These are phyloP conservation scores for Arthroderma sp. DNA, from an alignment of 2,329 filamentous ascomycete species.

Conservation along the genomic window DNA sequence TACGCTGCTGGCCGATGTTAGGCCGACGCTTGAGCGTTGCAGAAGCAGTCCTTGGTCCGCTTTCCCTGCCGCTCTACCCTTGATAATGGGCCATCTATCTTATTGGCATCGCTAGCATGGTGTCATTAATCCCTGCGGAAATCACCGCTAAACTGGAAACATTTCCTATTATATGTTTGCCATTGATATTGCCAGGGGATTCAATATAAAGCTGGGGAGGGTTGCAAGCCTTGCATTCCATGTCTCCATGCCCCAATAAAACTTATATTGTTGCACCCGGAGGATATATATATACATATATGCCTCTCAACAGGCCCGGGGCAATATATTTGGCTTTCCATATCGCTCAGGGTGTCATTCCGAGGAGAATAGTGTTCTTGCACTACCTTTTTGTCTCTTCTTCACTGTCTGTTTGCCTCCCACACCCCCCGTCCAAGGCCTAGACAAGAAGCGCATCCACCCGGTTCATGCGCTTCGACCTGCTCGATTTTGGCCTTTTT, in stretches of 20 bases:
- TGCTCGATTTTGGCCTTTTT: neutral
- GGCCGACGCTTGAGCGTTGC: neutral
- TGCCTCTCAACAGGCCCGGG: neutral
- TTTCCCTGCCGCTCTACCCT: neutral
- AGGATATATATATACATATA: neutral
- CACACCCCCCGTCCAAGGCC: neutral
- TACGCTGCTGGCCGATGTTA: neutral
- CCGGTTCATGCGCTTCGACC: conserved; percentile 5
- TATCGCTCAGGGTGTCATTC: neutral
- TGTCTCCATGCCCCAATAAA: neutral
- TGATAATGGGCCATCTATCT: neutral
- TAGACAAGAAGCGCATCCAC: conserved; percentile 4
- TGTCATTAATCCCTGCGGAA: neutral
- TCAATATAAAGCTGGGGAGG: neutral
- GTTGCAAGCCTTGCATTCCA: neutral
- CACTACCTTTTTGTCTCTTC: neutral
- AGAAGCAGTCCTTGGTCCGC: neutral
- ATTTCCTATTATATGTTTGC: neutral
- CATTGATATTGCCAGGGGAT: neutral
- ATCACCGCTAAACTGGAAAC: conserved; percentile 2
- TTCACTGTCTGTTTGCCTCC: neutral
- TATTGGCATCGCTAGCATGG: neutral
- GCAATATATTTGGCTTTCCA: conserved; percentile 1
- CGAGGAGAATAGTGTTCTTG: conserved; percentile 2
- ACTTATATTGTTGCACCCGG: conserved; percentile 2